These are phyloP conservation scores for Nemania bipapillata DNA, from an alignment of 2,329 filamentous ascomycete genomes.

Conservation along the genomic window DNA sequence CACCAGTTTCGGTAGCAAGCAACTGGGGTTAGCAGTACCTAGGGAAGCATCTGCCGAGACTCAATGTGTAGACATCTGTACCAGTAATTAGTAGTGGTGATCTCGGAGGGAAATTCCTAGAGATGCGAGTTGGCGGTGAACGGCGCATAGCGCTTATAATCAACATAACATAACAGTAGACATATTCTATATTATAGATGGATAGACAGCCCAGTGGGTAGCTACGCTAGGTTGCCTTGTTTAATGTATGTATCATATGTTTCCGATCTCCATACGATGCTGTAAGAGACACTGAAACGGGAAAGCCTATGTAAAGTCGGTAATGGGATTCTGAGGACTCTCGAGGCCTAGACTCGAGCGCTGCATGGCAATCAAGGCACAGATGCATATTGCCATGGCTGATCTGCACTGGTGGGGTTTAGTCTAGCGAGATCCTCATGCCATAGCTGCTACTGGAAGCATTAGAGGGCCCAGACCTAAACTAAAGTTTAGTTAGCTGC, in stretches of 20 bases:
- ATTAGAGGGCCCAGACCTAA: not conserved
- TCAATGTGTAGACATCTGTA: not conserved
- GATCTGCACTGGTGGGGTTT: slow-evolving; percentile 27
- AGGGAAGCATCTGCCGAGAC: not conserved
- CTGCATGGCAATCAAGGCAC: slow-evolving; percentile 36
- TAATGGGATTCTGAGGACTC: slow-evolving; percentile 20
- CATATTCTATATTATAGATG: not conserved
- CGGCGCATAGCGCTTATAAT: not conserved
- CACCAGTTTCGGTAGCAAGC: not conserved
- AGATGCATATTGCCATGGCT: slow-evolving; percentile 24
- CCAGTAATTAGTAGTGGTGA: slow-evolving; percentile 8
- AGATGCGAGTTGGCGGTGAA: slow-evolving; percentile 34
- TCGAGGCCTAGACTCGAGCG: slow-evolving; percentile 29
- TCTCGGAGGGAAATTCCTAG: slow-evolving; percentile 16
- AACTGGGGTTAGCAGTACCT: slow-evolving; percentile 4
- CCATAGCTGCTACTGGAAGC: not conserved
- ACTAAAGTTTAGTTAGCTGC: not conserved
- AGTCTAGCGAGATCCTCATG: slow-evolving; percentile 19
- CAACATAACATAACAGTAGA: slow-evolving; percentile 1
- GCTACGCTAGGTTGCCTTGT: not conserved
- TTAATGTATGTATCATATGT: not conserved
- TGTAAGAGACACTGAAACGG: slow-evolving; percentile 40
- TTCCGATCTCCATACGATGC: not conserved
- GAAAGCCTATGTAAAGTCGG: slow-evolving; percentile 37
- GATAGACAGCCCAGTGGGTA: not conserved